A percentile compares a stretch with the other conserved stretches of the same genome.
Conservation (phyloP, 148 eudicot genomes). For the Salicornia ramosissima region DNA sequence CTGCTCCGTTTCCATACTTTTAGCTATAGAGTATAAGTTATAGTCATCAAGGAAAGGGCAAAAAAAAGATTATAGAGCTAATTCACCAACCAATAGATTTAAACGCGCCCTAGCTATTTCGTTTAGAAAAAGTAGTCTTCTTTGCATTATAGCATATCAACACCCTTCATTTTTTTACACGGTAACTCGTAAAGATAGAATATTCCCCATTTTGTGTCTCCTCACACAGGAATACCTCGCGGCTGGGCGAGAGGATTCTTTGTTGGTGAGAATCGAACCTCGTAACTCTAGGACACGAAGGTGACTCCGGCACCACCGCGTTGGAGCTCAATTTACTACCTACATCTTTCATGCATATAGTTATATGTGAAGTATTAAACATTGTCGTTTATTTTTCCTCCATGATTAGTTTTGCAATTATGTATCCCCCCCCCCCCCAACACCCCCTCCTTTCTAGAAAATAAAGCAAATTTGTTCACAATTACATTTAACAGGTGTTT, state of each 20-base stretch:
- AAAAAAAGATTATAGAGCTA: background rate
- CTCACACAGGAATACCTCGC: too few relatives aligned
- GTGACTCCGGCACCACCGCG: too few relatives aligned
- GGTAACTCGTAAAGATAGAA: too few relatives aligned
- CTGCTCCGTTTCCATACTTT: background rate
- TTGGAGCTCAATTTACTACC: too few relatives aligned
- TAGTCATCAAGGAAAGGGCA: background rate
- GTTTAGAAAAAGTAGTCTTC: background rate
- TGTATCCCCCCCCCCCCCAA: background rate
- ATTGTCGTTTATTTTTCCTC: background rate
- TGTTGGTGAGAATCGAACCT: too few relatives aligned
- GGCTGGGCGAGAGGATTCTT: too few relatives aligned
- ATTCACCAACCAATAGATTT: background rate
- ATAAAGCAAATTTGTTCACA: too few relatives aligned
- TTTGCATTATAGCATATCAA: background rate
- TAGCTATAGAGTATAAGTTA: background rate
- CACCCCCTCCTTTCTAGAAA: background rate
- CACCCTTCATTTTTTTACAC: background rate
- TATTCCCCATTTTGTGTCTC: too few relatives aligned
- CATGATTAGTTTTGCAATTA: background rate
- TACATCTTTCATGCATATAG: background rate
- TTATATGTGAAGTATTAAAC: background rate
- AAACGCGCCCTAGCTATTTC: background rate
- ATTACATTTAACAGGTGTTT: background rate
- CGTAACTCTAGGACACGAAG: too few relatives aligned